A percentile compares a stretch with the other conserved stretches of the same genome.
phyloP scores from a whole-genome alignment of 257 asterid species.

The Solanum megistacrolobum region DNA sequence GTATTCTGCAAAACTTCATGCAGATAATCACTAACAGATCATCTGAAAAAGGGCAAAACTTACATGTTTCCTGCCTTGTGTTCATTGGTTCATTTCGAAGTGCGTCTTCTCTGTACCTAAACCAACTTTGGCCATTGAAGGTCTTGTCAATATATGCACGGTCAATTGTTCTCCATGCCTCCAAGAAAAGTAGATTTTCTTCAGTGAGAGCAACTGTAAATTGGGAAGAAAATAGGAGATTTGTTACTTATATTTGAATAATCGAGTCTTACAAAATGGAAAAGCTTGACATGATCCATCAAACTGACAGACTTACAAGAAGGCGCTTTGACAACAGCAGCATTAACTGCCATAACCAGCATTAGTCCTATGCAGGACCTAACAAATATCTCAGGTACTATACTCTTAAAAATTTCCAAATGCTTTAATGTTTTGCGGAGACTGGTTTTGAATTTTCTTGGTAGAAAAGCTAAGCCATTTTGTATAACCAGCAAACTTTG shows the following conservation, averaged over 20 bases:
- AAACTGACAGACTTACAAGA: constrained; percentile 49
- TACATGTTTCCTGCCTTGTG: constrained; percentile 92
- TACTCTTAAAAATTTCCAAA: constrained; percentile 18
- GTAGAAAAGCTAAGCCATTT: constrained; percentile 13
- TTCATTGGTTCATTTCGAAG: constrained; percentile 86
- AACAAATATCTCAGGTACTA: constrained; percentile 21
- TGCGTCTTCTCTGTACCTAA: constrained; percentile 91
- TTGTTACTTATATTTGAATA: not conserved
- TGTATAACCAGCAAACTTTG: constrained; percentile 21
- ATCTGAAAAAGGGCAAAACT: constrained; percentile 1
- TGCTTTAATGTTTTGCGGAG: constrained; percentile 14
- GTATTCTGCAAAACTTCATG: not conserved
- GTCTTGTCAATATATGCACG: constrained; percentile 91
- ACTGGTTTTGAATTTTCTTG: constrained; percentile 19
- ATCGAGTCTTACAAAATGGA: not conserved
- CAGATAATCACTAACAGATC: not conserved
- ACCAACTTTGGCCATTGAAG: constrained; percentile 99
- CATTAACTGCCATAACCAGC: constrained; percentile 53
- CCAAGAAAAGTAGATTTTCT: constrained; percentile 90
- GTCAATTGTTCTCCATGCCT: constrained; percentile 96
- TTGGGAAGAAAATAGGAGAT: not conserved
- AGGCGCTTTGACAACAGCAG: constrained; percentile 45
- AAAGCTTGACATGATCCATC: not conserved
- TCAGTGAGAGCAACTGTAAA: constrained; percentile 75
- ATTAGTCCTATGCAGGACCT: constrained; percentile 52